Conservation (phyloP, 2,329 filamentous ascomycete genomes). For the Diaporthe sp. region DNA sequence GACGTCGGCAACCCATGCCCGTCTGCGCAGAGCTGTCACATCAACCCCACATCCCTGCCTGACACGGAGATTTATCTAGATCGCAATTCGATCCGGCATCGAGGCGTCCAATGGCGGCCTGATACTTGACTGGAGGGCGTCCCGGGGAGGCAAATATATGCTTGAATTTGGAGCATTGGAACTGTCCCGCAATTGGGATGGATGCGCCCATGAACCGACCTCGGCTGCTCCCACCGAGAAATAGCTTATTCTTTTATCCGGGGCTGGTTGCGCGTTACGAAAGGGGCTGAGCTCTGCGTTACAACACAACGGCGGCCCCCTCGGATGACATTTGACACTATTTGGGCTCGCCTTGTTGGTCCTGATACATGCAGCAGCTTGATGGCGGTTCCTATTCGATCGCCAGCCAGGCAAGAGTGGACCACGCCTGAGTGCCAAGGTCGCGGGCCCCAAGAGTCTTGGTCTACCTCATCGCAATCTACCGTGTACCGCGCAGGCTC, state of each 20-base stretch:
- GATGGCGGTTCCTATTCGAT: constrained; percentile 1
- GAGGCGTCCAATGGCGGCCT: constrained; percentile 12
- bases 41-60: constrained; percentile 27
- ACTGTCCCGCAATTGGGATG: neutral
- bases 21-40: constrained; percentile 2
- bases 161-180: neutral
- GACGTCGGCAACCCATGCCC: constrained; percentile 16
- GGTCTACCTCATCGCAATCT: constrained; percentile 36
- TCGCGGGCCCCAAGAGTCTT: constrained; percentile 14
- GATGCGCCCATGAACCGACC: neutral
- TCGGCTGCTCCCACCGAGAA: neutral
- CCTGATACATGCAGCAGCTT: constrained; percentile 24
- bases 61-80: constrained; percentile 10
- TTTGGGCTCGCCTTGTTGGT: constrained; percentile 3
- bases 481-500: neutral
- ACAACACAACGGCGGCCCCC: constrained; percentile 20
- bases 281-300: constrained; percentile 16
- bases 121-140: neutral
- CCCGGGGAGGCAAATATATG: neutral
- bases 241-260: neutral
- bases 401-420: constrained; percentile 17
- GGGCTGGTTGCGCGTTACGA: neutral
- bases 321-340: constrained; percentile 17
- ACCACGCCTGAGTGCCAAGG: constrained; percentile 7
- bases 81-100: constrained; percentile 6